phyloP scores from a whole-genome alignment of 2,329 filamentous ascomycete genomes.

The Penicillium sp. region DNA sequence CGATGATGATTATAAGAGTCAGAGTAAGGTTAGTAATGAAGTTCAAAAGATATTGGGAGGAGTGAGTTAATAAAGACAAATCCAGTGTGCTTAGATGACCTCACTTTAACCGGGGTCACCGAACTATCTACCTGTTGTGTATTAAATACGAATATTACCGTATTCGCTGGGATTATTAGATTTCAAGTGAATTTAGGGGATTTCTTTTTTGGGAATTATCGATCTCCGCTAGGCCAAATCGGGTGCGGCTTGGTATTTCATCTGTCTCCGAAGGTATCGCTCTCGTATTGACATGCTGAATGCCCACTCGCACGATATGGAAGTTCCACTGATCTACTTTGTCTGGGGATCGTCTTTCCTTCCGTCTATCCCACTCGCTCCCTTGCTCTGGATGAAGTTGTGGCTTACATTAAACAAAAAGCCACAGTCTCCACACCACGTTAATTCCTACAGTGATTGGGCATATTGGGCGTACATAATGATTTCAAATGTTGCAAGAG shows the following conservation, averaged over 20 bases:
- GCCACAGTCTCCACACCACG: conserved; percentile 7
- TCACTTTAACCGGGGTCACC: conserved; percentile 3
- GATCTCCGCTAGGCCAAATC: conserved; percentile 11
- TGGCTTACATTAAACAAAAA: conserved; percentile 14
- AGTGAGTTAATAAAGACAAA: conserved; percentile 15
- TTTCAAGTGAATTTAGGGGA: too few species aligned
- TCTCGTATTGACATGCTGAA: background rate
- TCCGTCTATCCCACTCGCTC: background rate
- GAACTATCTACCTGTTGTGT: background rate
- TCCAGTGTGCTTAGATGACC: conserved; percentile 10
- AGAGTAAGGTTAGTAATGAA: conserved; percentile 10
- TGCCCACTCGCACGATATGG: background rate
- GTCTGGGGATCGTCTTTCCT: conserved; percentile 7
- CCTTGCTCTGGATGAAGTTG: conserved; percentile 2
- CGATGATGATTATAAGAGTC: conserved; percentile 10
- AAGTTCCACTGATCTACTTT: conserved; percentile 23
- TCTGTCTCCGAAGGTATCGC: background rate
- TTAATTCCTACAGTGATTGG: conserved; percentile 9
- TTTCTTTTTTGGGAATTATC: background rate
- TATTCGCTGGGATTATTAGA: background rate
- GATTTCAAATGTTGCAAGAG: conserved; percentile 3
- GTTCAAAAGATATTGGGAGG: conserved; percentile 8
- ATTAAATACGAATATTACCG: background rate
- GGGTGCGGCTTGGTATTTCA: conserved; percentile 1
- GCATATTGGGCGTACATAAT: background rate